Base-by-base conservation (phyloP, 371 early-diverging fungal genomes). In the Syncephalastrum racemosum region DNA sequence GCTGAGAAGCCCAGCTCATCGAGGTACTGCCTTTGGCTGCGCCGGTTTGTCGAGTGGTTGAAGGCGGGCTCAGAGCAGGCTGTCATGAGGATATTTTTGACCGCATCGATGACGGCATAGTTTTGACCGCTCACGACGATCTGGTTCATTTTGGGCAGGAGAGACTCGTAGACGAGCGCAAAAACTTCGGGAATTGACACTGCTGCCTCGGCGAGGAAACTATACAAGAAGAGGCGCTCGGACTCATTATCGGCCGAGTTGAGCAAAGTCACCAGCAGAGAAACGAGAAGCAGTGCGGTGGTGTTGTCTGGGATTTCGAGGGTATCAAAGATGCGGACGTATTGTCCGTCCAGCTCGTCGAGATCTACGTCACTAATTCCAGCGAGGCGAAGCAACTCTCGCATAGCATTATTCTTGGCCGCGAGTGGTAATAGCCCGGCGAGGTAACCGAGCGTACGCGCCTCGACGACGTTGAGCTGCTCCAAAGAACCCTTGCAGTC, bases 231-330 rank as follows among this genome's bases (percentile, higher is more conserved):
- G 48, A 89, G 60, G 4, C 82, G 73, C 73, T 96, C 95, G 10
- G 87, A 77, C 59, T 96, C 95, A 20, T 83, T 84, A 56, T 95
- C 94, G 7, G 91, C 82, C 50, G 83, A 82, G 67, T 94, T 88
- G 47, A 96, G 73, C 77, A 96, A 79, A 0, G 88, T 87, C 6
- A 90, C 89, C 67, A 94, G 67, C 50, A 93, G 61, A 5, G 92
- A 87, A 14, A 91, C 85, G 18, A 90, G 70, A 53, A 94, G 66
- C 16, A 91, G 71, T 8, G 92, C 87, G 7, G 74, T 88, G 15
- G 83, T 84, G 56, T 83, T 79, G 67, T 87, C 83, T 0, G 88
- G 85, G 46, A 88, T 87, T n/a, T 84, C 82, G 4, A 86, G 59
- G 39, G 79, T 79, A 62, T 87, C 88, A 67, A 90, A 86, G 25